Percentiles rank a stretch among this genome's conserved stretches.
Conservation (phyloP, 2,329 filamentous ascomycete species). For the Aspergillus sp. region DNA sequence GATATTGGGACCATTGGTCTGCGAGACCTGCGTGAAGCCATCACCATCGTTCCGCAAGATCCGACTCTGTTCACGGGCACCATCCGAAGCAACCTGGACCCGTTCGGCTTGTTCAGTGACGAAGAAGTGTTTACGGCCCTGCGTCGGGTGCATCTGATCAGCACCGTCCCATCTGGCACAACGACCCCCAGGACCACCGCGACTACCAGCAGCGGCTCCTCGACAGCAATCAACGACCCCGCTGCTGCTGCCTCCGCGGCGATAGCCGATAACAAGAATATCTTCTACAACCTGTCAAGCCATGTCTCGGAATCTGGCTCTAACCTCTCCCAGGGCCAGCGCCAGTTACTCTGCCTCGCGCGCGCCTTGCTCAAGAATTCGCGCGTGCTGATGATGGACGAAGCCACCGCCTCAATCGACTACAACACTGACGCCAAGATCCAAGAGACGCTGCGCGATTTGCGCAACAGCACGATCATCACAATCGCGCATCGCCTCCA, state of each 20-base stretch:
- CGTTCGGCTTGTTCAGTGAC: slow-evolving; percentile 80
- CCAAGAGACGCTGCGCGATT: slow-evolving; percentile 88
- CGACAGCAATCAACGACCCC: neutral
- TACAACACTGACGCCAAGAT: slow-evolving; percentile 94
- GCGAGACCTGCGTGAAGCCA: slow-evolving; percentile 83
- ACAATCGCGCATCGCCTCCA: slow-evolving; percentile 93
- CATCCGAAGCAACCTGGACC: slow-evolving; percentile 84
- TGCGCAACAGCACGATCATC: slow-evolving; percentile 79
- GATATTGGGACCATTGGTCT: slow-evolving; percentile 85
- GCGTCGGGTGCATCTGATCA: slow-evolving; percentile 78
- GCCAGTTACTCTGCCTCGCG: slow-evolving; percentile 87
- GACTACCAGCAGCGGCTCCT: neutral
- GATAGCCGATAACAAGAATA: slow-evolving; percentile 72
- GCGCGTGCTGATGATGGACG: slow-evolving; percentile 96
- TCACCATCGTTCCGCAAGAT: slow-evolving; percentile 97
- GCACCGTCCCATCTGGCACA: slow-evolving; percentile 26
- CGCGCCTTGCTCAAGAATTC: slow-evolving; percentile 85
- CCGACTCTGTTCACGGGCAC: slow-evolving; percentile 86
- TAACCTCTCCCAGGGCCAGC: slow-evolving; percentile 92
- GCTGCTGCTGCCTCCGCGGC: slow-evolving; percentile 9
- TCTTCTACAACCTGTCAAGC: slow-evolving; percentile 81
- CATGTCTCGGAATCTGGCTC: slow-evolving; percentile 81
- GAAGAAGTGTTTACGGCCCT: slow-evolving; percentile 83
- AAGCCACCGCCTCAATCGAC: slow-evolving; percentile 95
- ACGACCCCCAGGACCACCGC: slow-evolving; percentile 25